Conservation (phyloP, 2,329 filamentous ascomycete genomes). For the Aspergillus versicolor region DNA sequence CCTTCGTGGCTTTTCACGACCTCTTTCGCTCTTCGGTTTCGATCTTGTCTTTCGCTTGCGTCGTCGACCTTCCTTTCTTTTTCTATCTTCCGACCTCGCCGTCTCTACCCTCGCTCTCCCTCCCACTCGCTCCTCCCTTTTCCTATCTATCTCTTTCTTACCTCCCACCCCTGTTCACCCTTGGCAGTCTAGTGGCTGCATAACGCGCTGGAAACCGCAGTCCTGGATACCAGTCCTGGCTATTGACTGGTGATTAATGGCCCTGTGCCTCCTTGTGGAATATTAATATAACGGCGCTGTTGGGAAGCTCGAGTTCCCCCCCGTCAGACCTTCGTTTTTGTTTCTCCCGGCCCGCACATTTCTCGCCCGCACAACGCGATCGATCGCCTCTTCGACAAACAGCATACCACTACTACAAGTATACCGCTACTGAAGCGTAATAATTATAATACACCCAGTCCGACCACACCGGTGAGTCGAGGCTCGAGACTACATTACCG, state of each 20-base stretch:
- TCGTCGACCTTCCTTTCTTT: constrained; percentile 15
- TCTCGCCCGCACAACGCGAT: constrained; percentile 12
- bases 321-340: constrained; percentile 13
- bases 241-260: constrained; percentile 11
- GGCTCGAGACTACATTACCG: neutral
- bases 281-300: constrained; percentile 11
- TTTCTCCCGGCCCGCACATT: constrained; percentile 1
- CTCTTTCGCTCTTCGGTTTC: constrained; percentile 11
- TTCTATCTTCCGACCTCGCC: constrained; percentile 14
- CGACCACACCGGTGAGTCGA: neutral
- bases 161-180: constrained; percentile 11
- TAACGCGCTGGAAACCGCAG: constrained; percentile 10
- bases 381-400: neutral
- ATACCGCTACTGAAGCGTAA: neutral
- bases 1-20: constrained; percentile 3
- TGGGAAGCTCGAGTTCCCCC: constrained; percentile 2
- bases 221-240: constrained; percentile 8
- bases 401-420: neutral
- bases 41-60: constrained; percentile 2
- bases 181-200: constrained; percentile 10
- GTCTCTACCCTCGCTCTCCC: constrained; percentile 15
- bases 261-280: neutral
- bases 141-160: constrained; percentile 8
- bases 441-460: neutral
- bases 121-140: constrained; percentile 16